Evolutionary conservation across 116 monocot species (phyloP), one percentile per base, ranked within the genome.

Genomic region (Cymodocea nodosa): DNA sequence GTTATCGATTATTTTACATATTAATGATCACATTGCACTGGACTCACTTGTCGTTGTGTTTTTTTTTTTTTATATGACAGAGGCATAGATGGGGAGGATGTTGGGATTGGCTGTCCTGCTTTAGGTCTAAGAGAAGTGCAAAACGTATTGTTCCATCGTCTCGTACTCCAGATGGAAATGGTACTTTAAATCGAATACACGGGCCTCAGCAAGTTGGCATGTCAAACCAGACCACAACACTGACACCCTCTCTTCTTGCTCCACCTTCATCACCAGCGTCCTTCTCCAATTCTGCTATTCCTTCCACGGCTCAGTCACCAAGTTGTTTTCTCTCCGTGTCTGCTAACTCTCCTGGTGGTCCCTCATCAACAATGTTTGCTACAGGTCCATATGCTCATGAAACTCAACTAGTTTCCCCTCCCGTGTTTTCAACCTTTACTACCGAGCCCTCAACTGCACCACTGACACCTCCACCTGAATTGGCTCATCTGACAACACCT

Each of bases 371-470:
- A 56, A 91, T 97, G 91, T 97, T 75, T 65, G 85, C 80, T 24
- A 91, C 85, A 9, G 97, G 97, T 10, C 97, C 97, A 14, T 97
- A 97, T 71, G 97, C 97, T 66, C 85, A 97, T 71, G 97, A 97
- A 78, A 90, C 91, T 17, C 97, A 97, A 57, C 74, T 88, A 51
- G 97, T 97, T 36, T 91, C 97, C 37, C 97, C 97, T 58, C 97
- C 97, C 17, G 97, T 91, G 35, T 97, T 97, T 70, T 97, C 97
- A 18, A 91, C 97, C 66, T 97, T 79, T 72, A 97, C 97, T 44
- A 97, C 97, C 18, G 97, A 97, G 64, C 97, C 97, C 54, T 97
- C 97, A 36, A 97, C 97, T 50, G 97, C 97, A 54, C 97, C 97
- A 2, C 71, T 97, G 13, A 97, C 97, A 35, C 97, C 97, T 62